phyloP scores from a whole-genome alignment of 257 asterid species.

The Verbascum thapsus region DNA sequence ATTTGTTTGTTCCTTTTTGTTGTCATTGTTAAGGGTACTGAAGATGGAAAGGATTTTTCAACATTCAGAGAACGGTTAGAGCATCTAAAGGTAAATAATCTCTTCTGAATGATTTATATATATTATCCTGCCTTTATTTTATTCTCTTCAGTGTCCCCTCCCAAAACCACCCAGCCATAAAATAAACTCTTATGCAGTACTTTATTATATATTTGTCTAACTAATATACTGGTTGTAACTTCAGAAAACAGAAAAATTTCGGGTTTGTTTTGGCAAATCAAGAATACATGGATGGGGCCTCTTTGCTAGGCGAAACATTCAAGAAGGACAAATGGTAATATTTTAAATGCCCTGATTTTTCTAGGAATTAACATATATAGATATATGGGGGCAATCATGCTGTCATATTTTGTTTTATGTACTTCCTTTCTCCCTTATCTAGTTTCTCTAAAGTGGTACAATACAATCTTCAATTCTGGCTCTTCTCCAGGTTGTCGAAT shows the following conservation, averaged over 20 bases:
- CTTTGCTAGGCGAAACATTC: constrained; percentile 82
- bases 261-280: constrained; percentile 95
- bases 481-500: constrained; percentile 77
- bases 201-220: constrained; percentile 15
- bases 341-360: constrained; percentile 15
- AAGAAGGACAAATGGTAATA: constrained; percentile 92
- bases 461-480: constrained; percentile 15
- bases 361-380: background rate
- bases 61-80: constrained; percentile 75
- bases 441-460: constrained; percentile 15
- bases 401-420: constrained; percentile 13
- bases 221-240: constrained; percentile 27
- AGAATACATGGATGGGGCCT: constrained; percentile 99
- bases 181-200: background rate
- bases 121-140: constrained; percentile 4
- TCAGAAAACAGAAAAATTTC: constrained; percentile 73
- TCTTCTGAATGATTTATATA: constrained; percentile 25
- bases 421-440: background rate
- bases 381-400: constrained; percentile 1
- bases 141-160: background rate
- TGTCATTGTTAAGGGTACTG: constrained; percentile 49
- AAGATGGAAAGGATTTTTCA: constrained; percentile 50
- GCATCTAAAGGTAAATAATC: constrained; percentile 59
- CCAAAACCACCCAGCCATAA: constrained; percentile 6
- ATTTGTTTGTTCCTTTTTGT: constrained; percentile 25